Percentiles rank a stretch among this genome's conserved stretches.
Evolutionary conservation across 306 rosid species (phyloP).

Genomic region (Citrullus amarus): DNA sequence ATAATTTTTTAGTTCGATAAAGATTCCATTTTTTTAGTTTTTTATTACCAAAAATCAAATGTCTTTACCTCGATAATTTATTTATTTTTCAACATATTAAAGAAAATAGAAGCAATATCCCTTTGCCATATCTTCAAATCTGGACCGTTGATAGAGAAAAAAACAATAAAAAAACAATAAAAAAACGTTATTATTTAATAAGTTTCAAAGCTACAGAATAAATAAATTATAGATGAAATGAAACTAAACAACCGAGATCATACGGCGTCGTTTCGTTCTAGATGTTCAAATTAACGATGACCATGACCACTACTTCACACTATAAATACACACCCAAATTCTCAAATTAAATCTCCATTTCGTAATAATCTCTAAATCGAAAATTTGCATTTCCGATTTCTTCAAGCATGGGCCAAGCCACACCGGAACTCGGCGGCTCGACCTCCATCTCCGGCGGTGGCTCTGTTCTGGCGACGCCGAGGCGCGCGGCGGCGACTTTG

Average conservation of each 20-base stretch:
- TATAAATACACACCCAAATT: background rate
- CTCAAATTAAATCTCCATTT: background rate
- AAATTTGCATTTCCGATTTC: background rate
- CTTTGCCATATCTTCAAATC: background rate
- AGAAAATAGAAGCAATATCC: background rate
- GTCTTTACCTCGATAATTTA: background rate
- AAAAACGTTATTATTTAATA: background rate
- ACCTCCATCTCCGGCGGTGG: background rate
- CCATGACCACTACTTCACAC: background rate
- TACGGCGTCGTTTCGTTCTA: background rate
- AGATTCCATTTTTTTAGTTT: background rate
- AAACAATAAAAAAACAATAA: too few relatives aligned
- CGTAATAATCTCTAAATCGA: background rate
- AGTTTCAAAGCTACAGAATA: background rate
- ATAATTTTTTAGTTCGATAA: background rate
- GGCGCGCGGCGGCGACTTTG: conserved; percentile 6
- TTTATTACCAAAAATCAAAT: background rate
- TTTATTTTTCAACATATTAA: background rate
- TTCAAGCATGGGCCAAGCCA: background rate
- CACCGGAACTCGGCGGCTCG: background rate
- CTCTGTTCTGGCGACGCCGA: background rate
- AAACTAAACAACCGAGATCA: background rate
- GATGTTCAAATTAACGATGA: background rate
- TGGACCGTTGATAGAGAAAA: too few relatives aligned
- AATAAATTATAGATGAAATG: background rate